phyloP scores from a whole-genome alignment of 371 early-diverging fungal species.

The Umbelopsis sp. region DNA sequence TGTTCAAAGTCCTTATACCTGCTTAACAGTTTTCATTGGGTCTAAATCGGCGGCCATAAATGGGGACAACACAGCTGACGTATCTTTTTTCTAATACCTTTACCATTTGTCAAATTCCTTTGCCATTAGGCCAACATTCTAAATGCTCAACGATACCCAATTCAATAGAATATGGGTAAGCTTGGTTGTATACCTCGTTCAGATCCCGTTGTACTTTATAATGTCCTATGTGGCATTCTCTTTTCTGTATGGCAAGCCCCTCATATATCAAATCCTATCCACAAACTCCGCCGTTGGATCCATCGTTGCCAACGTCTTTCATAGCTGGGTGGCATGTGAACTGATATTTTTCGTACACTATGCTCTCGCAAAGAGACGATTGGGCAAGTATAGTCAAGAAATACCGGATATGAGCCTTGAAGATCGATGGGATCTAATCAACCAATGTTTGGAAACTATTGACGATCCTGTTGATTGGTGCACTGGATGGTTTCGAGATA shows the following conservation, averaged over 20 bases:
- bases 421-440: not conserved
- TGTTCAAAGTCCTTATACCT: too few relatives aligned
- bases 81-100: not conserved
- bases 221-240: conserved; percentile 4
- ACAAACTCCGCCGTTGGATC: not conserved
- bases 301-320: not conserved
- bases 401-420: conserved; percentile 1
- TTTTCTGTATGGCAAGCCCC: not conserved
- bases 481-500: conserved; percentile 5
- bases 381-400: not conserved
- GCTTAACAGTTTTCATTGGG: not conserved
- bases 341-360: not conserved
- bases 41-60: not conserved
- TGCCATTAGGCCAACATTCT: not conserved
- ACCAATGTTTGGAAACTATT: not conserved
- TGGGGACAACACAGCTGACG: not conserved
- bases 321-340: not conserved
- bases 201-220: not conserved
- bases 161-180: conserved; percentile 7
- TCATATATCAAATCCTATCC: not conserved
- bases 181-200: not conserved
- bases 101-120: not conserved
- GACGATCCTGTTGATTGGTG: conserved; percentile 2
- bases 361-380: not conserved
- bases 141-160: not conserved